Evolutionary conservation across 208 protist species (phyloP), one percentile per base, ranked within the genome.

Genomic region (Angomonas deanei): DNA sequence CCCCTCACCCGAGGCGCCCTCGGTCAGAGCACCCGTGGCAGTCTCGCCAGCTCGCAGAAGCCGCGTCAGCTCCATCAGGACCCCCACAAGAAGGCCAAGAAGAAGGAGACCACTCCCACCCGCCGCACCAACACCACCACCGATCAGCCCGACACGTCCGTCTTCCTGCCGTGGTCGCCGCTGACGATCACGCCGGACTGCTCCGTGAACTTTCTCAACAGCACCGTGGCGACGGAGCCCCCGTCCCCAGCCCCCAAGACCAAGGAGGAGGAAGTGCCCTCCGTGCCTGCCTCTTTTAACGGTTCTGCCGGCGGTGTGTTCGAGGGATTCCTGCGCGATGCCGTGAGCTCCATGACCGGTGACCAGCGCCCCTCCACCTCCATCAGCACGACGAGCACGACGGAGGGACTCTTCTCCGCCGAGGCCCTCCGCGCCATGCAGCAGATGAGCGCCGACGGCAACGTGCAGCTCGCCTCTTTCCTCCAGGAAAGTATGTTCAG

Each of bases 121-220:
- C 34, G 34, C 10, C 34, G 34, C 10, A 42, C 34, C 10, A 6
- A 6, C n/a, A 15, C 47, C n/a, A 26, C 11, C n/a, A 53, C 47
- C n/a, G 36, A 42, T 15, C 58, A 66, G 17, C 74, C 83, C 17
- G 83, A 90, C 58, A 77, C 71, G 1, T 80, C 63, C 46, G 73
- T 77, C n/a, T 90, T 90, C 50, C 52, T 80, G n/a, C 77, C 80
- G 27, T 90, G 79, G 79, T 60, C 76, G 15, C 83, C 83, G 13
- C 76, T 90, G 30, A 80, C 74, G 30, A 74, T 86, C 59, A 83
- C 74, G 0, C 76, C 72, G 1, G 76, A 90, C n/a, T 64, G 54
- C 33, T 85, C 75, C 3, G 26, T 85, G 1, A 80, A 84, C 63
- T 17, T 80, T 1, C 21, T 39, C 15, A 52, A 63, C 5, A 21